Percentiles rank a stretch among this genome's conserved stretches.
These are phyloP conservation scores for Penicillium mononematosum DNA, from an alignment of 495 filamentous ascomycete genomes.

Conservation along the genomic window DNA sequence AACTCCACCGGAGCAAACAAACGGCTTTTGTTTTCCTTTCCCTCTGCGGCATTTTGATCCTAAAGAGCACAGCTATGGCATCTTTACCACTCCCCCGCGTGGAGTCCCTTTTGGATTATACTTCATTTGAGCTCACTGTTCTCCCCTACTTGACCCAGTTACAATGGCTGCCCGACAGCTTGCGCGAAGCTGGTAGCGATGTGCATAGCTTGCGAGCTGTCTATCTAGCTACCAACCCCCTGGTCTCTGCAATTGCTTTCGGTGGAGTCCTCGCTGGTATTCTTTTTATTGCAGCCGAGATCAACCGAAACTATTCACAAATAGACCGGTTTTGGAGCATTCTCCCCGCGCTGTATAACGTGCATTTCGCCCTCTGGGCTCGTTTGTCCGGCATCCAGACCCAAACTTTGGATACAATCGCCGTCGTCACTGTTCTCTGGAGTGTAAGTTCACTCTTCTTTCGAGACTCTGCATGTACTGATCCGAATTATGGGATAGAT, in stretches of 20 bases:
- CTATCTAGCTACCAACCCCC: slow-evolving; percentile 85
- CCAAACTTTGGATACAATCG: slow-evolving; percentile 67
- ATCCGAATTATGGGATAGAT: slow-evolving; percentile 38
- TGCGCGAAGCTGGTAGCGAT: slow-evolving; percentile 57
- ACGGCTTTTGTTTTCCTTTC: slow-evolving; percentile 1
- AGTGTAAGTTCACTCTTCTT: slow-evolving; percentile 57
- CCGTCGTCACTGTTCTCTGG: slow-evolving; percentile 73
- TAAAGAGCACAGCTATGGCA: slow-evolving; percentile 47
- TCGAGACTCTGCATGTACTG: slow-evolving; percentile 6
- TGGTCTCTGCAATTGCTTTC: slow-evolving; percentile 72
- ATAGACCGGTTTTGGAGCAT: slow-evolving; percentile 92
- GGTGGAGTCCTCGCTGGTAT: slow-evolving; percentile 64
- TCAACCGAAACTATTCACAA: slow-evolving; percentile 91
- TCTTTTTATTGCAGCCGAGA: slow-evolving; percentile 72
- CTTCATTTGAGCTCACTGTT: slow-evolving; percentile 70
- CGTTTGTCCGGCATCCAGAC: slow-evolving; percentile 71
- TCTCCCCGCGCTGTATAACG: slow-evolving; percentile 81
- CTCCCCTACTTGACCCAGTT: slow-evolving; percentile 77
- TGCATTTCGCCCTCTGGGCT: slow-evolving; percentile 81
- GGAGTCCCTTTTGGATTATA: slow-evolving; percentile 65
- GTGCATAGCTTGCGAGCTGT: slow-evolving; percentile 57
- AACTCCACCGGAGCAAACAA: slow-evolving; percentile 8
- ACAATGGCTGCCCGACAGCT: slow-evolving; percentile 61
- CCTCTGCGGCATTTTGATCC: slow-evolving; percentile 1
- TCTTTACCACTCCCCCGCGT: slow-evolving; percentile 60